phyloP scores from a whole-genome alignment of 2,329 filamentous ascomycete genomes.

The Gremmenia infestans region DNA sequence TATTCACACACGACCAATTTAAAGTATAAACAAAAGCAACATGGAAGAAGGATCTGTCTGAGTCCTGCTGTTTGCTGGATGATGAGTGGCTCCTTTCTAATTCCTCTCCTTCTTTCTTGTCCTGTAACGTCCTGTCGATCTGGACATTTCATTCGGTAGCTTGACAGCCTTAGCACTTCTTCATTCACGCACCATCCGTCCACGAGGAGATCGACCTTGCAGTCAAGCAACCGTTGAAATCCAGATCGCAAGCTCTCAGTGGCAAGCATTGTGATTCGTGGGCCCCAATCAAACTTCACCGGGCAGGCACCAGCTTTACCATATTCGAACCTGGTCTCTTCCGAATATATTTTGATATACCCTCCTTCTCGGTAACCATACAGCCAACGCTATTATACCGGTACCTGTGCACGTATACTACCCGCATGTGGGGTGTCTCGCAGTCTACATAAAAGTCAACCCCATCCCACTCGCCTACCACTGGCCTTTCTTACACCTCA shows the following conservation, averaged over 20 bases:
- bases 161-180: conserved; percentile 10
- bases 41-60: conserved; percentile 6
- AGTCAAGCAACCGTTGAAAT: conserved; percentile 18
- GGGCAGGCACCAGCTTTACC: conserved; percentile 16
- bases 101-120: conserved; percentile 7
- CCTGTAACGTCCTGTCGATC: conserved; percentile 18
- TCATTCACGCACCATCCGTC: conserved; percentile 13
- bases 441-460: conserved; percentile 25
- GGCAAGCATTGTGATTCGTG: conserved; percentile 25
- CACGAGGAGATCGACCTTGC: conserved; percentile 24
- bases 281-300: conserved; percentile 22
- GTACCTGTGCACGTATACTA: conserved; percentile 23
- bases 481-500: conserved; percentile 16
- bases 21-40: conserved; percentile 11
- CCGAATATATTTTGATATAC: conserved; percentile 17
- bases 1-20: conserved; percentile 9
- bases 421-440: conserved; percentile 25
- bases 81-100: conserved; percentile 17
- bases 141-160: conserved; percentile 18
- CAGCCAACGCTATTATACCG: conserved; percentile 19
- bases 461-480: conserved; percentile 19
- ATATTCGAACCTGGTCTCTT: conserved; percentile 20
- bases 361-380: conserved; percentile 14
- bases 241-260: conserved; percentile 23
- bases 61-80: conserved; percentile 14